These are phyloP conservation scores for Taphrina populina DNA, from an alignment of 1,139 yeast species.

Conservation along the genomic window DNA sequence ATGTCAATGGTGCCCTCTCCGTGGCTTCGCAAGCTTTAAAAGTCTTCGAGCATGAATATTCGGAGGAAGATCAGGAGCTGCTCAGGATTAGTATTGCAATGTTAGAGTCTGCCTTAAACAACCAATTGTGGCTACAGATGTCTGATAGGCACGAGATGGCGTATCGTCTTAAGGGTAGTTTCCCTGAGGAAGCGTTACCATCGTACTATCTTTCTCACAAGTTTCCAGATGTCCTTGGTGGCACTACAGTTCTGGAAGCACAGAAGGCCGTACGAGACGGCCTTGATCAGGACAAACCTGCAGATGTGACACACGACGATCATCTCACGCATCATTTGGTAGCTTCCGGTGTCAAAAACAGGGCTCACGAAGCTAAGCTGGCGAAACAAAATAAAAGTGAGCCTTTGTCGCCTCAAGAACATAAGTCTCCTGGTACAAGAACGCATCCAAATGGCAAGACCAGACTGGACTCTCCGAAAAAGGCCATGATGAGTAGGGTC, in stretches of 20 bases:
- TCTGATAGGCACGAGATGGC: slow-evolving; percentile 65
- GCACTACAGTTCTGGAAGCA: slow-evolving; percentile 14
- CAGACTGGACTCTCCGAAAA: background rate
- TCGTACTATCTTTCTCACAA: background rate
- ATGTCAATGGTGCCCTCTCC: slow-evolving; percentile 46
- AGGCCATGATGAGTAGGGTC: background rate
- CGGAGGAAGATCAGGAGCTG: slow-evolving; percentile 48
- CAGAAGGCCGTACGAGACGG: slow-evolving; percentile 12
- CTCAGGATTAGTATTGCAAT: slow-evolving; percentile 50
- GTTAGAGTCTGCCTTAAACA: slow-evolving; percentile 54
- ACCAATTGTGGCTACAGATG: slow-evolving; percentile 58
- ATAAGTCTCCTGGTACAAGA: background rate
- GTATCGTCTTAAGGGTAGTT: slow-evolving; percentile 39
- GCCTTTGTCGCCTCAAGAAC: background rate
- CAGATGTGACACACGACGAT: slow-evolving; percentile 11
- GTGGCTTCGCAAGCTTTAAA: slow-evolving; percentile 54
- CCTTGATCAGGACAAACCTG: background rate
- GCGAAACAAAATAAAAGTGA: background rate
- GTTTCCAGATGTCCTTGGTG: slow-evolving; percentile 1
- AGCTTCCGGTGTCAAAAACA: slow-evolving; percentile 8
- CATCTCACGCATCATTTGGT: slow-evolving; percentile 5
- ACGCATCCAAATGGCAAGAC: background rate
- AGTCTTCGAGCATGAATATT: slow-evolving; percentile 44
- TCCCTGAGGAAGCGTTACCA: slow-evolving; percentile 38
- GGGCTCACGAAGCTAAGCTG: background rate